Percentiles rank a stretch among this genome's conserved stretches.
These are phyloP conservation scores for Aspergillus cavernicola DNA, from an alignment of 495 filamentous ascomycete genomes.

Conservation along the genomic window DNA sequence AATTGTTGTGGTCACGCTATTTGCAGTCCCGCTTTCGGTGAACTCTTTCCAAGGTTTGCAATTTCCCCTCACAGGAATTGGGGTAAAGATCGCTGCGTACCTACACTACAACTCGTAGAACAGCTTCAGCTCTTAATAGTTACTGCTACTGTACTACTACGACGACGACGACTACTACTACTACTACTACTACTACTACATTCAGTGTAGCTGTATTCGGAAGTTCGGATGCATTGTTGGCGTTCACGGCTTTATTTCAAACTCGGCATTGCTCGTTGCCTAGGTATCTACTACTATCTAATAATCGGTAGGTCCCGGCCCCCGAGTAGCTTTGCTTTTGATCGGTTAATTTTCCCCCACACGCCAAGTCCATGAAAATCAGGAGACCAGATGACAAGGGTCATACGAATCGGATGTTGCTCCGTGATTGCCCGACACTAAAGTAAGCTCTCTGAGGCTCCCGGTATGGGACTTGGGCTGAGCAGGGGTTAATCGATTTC, in stretches of 20 bases:
- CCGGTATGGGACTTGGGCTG: too few species aligned
- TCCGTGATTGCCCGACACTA: constrained; percentile 3
- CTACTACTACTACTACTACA: too few species aligned
- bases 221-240: too few species aligned
- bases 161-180: too few species aligned
- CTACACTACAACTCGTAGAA: too few species aligned
- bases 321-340: not conserved
- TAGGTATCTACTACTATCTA: constrained; percentile 1
- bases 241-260: not conserved
- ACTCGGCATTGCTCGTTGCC: constrained; percentile 1
- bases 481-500: too few species aligned
- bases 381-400: not conserved
- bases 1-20: not conserved
- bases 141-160: too few species aligned
- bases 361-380: constrained; percentile 23
- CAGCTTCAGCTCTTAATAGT: not conserved
- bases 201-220: too few species aligned
- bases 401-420: not conserved
- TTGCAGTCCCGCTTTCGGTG: constrained; percentile 28
- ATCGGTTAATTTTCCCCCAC: constrained; percentile 31
- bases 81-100: constrained; percentile 23
- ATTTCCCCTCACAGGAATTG: constrained; percentile 38
- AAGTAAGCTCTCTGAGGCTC: too few species aligned
- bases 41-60: constrained; percentile 24
- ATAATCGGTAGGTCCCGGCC: too few species aligned